Conservation (phyloP, 2,329 filamentous ascomycete genomes). For the Aspergillus sp. region DNA sequence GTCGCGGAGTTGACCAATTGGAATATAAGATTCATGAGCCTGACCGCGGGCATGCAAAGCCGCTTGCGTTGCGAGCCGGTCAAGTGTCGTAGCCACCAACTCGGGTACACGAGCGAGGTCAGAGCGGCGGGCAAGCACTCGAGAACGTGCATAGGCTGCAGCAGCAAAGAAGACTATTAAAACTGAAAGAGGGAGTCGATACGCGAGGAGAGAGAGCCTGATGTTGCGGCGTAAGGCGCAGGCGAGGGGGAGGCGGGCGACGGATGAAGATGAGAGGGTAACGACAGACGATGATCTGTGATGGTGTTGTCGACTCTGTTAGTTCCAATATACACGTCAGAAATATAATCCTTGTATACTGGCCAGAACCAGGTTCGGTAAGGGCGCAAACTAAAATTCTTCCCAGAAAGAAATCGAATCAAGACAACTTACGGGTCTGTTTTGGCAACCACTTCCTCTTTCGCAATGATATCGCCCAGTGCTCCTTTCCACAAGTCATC, state of each 20-base stretch:
- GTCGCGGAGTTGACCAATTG: slow-evolving; percentile 84
- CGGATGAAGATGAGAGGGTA: slow-evolving; percentile 78
- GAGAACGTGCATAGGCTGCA: slow-evolving; percentile 63
- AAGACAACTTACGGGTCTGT: slow-evolving; percentile 57
- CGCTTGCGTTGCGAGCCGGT: slow-evolving; percentile 79
- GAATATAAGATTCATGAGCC: slow-evolving; percentile 75
- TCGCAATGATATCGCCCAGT: slow-evolving; percentile 50
- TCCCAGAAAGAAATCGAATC: background rate
- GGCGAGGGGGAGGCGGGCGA: slow-evolving; percentile 84
- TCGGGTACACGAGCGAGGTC: slow-evolving; percentile 74
- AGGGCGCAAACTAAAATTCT: slow-evolving; percentile 2
- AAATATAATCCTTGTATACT: slow-evolving; percentile 30
- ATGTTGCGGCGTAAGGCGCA: slow-evolving; percentile 48
- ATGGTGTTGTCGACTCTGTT: slow-evolving; percentile 75
- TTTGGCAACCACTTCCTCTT: slow-evolving; percentile 60
- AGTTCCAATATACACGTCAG: slow-evolving; percentile 64
- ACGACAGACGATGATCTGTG: slow-evolving; percentile 69
- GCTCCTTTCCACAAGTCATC: slow-evolving; percentile 70
- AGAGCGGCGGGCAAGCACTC: slow-evolving; percentile 62
- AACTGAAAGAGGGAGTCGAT: slow-evolving; percentile 52
- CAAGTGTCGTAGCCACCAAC: slow-evolving; percentile 80
- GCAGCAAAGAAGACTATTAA: slow-evolving; percentile 46
- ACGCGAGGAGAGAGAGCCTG: slow-evolving; percentile 50
- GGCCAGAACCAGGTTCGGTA: slow-evolving; percentile 8
- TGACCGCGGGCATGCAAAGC: slow-evolving; percentile 68